Evolutionary conservation across 768 basidiomycete genomes (phyloP), one percentile per base, ranked within the genome.

Genomic region (Mycena belliarum): DNA sequence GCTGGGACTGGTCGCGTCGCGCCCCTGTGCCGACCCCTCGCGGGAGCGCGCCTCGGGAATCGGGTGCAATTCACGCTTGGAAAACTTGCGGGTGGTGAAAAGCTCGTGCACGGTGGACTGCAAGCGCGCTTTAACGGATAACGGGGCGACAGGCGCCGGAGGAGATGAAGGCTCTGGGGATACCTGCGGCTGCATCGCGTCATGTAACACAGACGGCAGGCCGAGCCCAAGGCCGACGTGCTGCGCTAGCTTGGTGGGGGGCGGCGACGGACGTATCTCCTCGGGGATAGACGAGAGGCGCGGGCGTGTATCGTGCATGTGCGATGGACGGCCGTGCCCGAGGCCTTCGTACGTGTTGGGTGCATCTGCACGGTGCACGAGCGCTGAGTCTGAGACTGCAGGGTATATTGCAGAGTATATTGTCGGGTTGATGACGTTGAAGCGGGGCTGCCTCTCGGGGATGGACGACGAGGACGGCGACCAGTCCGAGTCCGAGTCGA

Each of bases 201-300:
- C 16, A 18, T 25, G 54, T 26, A 43, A 37, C 9, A 28, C 23
- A 23, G 49, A 48, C 15, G 54, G 59, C 2, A 52, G 10, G 6
- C 59, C 54, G 20, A 51, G 32, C 1, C 49, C 53, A 16, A 55
- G 53, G 4, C 35, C 42, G 12, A 42, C 42, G 37, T 53, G 58
- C 46, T 51, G 59, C 14, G 43, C 32, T 21, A 40, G 24, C 32
- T 55, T 50, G 49, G 1, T n/a, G 32, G 28, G 35, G n/a, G 8
- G 40, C 28, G 3, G 29, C 29, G 6, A 6, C 7, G 29, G 29
- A 20, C 4, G 11, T 9, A 40, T 41, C 40, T 56, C 59, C 14
- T 41, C 40, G 40, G 53, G 50, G 37, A 55, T 55, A 28, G 59
- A 60, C 8, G 59, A 23, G 2, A 60, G 52, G 21, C 57, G 45